Base-by-base conservation (phyloP, 2,329 filamentous ascomycete genomes). In the Rhexocercosporidium sp. region DNA sequence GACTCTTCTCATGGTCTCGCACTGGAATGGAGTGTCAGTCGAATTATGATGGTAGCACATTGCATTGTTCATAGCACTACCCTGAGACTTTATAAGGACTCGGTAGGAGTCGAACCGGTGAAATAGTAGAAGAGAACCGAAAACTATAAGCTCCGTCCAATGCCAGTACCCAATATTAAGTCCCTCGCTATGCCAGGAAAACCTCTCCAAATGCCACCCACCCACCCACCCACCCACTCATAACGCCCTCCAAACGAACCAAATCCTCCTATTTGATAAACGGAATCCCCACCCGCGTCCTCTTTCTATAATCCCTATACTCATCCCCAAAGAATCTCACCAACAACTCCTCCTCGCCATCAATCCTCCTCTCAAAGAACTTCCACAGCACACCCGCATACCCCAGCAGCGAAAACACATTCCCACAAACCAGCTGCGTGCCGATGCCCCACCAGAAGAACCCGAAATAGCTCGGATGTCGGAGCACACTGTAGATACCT, bases 371-470 rank as follows among this genome's bases (percentile, higher is more conserved):
- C 18, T 83, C 85, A 77, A 99, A 99, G 79, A 99, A 99, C 68
- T 82, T 84, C 93, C 93, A 97, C 72, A 99, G 79, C 18, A 96
- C 91, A 8, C 85, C 78, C 0, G 87, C 80, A 81, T 97, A 98
- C 1, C 81, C 91, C 7, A 90, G 72, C 66, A 96, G 88, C 77
- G 93, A 97, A 1, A 97, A 71, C 9, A 86, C 80, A 79, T 99
- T 99, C 20, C 95, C 95, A 70, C 97, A 84, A 64, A 97, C 88
- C 51, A 98, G 77, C 83, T 99, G 96, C 14, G 94, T 97, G 5
- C 96, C 96, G n/a, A 98, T 76, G 0, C 92, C 93, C 95, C 95
- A 99, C 89, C 94, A 98, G 80, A 97, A 99, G 82, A 97, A 99
- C 3, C 95, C 96, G 82, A 98, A 97, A 80, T 99, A 99, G 67